Evolutionary conservation across 192 early-diverging fungal species (phyloP), one percentile per base, ranked within the genome.

Genomic region (Polychytrium aggregatum): DNA sequence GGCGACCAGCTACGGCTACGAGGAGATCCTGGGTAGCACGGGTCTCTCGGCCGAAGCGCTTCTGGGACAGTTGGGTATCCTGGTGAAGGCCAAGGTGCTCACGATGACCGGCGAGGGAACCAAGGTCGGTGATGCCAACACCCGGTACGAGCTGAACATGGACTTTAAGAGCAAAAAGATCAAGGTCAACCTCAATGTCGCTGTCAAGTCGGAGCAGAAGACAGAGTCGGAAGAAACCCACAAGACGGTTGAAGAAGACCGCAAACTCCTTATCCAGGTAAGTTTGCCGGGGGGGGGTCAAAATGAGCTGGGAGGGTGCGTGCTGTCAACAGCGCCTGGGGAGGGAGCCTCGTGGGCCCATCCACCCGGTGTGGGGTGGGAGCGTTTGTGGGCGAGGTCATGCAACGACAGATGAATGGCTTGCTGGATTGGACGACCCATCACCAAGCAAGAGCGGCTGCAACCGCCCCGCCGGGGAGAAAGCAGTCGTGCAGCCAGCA

Each of bases 251-350:
- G 87, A 89, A 48, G 82, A 90, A 53, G 93, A 97, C 59, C 81
- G 96, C 35, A 88, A 86, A 68, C 65, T 82, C 47, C 62, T 90
- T 46, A 97, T 99, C 69, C 90, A 98, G 69, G 84, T 85, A 56
- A 16, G 61, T n/a, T n/a, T n/a, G n/a, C n/a, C n/a, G n/a, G n/a
- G n/a, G n/a, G n/a, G n/a, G n/a, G n/a, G n/a, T n/a, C n/a, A n/a
- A n/a, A n/a, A n/a, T n/a, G n/a, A n/a, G n/a, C n/a, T n/a, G n/a
- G n/a, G n/a, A n/a, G n/a, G n/a, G n/a, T n/a, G n/a, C n/a, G n/a
- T n/a, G n/a, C n/a, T n/a, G n/a, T n/a, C n/a, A n/a, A n/a, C n/a
- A n/a, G n/a, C n/a, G n/a, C n/a, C n/a, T n/a, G n/a, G n/a, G n/a
- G n/a, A n/a, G n/a, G n/a, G n/a, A n/a, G n/a, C n/a, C n/a, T n/a